Evolutionary conservation across 129 eudicot genomes (phyloP).

Genomic region (Flaveria linearis): DNA sequence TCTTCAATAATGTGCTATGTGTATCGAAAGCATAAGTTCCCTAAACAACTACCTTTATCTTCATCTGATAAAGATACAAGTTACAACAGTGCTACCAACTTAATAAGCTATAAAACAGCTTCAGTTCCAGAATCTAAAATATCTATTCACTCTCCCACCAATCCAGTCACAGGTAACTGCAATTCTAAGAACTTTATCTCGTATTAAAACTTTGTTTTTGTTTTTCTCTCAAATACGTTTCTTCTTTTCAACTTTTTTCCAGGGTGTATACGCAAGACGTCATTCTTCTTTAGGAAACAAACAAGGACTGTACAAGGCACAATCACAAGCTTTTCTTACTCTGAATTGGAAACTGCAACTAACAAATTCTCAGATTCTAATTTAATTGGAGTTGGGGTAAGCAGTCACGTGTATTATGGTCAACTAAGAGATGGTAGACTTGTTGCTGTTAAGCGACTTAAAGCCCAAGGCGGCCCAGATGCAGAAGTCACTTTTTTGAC

Average conservation of each 20-base stretch:
- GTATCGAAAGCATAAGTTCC: slow-evolving; percentile 45
- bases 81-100: slow-evolving; percentile 64
- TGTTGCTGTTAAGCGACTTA: slow-evolving; percentile 85
- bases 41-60: slow-evolving; percentile 46
- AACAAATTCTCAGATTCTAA: slow-evolving; percentile 66
- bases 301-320: slow-evolving; percentile 57
- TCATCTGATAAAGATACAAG: slow-evolving; percentile 67
- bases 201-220: neutral
- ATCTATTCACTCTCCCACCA: slow-evolving; percentile 39
- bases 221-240: neutral
- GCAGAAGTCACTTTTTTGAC: slow-evolving; percentile 62
- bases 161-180: slow-evolving; percentile 51
- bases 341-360: slow-evolving; percentile 79
- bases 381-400: slow-evolving; percentile 83
- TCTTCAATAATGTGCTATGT: slow-evolving; percentile 52
- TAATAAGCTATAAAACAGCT: slow-evolving; percentile 57
- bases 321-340: slow-evolving; percentile 58
- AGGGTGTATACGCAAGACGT: slow-evolving; percentile 67
- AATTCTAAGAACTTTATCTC: neutral
- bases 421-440: slow-evolving; percentile 68
- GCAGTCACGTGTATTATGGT: slow-evolving; percentile 91
- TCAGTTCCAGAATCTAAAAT: slow-evolving; percentile 49
- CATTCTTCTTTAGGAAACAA: slow-evolving; percentile 53
- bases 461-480: slow-evolving; percentile 61
- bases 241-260: slow-evolving; percentile 26